Percentiles rank a stretch among this genome's conserved stretches.
Evolutionary conservation across 1,284 basidiomycete species (phyloP).

Genomic region (Schizopora paradoxa): DNA sequence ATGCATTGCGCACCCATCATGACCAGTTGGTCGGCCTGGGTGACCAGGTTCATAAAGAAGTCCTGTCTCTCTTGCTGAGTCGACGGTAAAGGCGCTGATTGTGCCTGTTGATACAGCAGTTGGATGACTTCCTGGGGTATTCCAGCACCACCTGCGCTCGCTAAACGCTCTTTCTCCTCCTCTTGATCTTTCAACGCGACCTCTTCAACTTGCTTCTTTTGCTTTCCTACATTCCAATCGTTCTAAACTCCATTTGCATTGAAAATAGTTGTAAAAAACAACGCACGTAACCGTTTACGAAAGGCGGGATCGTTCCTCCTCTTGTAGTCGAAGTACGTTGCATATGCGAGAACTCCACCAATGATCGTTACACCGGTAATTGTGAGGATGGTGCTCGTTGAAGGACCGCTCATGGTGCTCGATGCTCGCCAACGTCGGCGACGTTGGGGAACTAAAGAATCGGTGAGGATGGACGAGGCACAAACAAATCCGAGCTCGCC

Average conservation of each 20-base stretch:
- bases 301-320: slow-evolving; percentile 85
- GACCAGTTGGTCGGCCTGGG: slow-evolving; percentile 82
- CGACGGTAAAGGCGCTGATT: slow-evolving; percentile 59
- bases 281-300: slow-evolving; percentile 84
- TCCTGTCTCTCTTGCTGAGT: slow-evolving; percentile 73
- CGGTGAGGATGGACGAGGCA: too few species aligned
- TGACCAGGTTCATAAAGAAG: slow-evolving; percentile 90
- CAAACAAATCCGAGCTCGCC: too few species aligned
- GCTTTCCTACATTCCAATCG: slow-evolving; percentile 57
- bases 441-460: too few species aligned
- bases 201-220: slow-evolving; percentile 86
- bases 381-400: slow-evolving; percentile 38
- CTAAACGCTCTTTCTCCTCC: slow-evolving; percentile 36
- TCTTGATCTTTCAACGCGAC: slow-evolving; percentile 63
- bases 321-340: slow-evolving; percentile 92
- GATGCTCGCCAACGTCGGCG: slow-evolving; percentile 4
- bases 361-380: slow-evolving; percentile 62
- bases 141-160: slow-evolving; percentile 29
- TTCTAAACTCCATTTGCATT: slow-evolving; percentile 3
- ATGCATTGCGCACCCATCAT: slow-evolving; percentile 55
- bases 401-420: slow-evolving; percentile 14
- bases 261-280: slow-evolving; percentile 9
- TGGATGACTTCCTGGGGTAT: slow-evolving; percentile 50
- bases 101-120: slow-evolving; percentile 53
- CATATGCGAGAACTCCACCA: slow-evolving; percentile 70